These are phyloP conservation scores for Echinosophora koreensis DNA, from an alignment of 306 rosid species.

Conservation along the genomic window DNA sequence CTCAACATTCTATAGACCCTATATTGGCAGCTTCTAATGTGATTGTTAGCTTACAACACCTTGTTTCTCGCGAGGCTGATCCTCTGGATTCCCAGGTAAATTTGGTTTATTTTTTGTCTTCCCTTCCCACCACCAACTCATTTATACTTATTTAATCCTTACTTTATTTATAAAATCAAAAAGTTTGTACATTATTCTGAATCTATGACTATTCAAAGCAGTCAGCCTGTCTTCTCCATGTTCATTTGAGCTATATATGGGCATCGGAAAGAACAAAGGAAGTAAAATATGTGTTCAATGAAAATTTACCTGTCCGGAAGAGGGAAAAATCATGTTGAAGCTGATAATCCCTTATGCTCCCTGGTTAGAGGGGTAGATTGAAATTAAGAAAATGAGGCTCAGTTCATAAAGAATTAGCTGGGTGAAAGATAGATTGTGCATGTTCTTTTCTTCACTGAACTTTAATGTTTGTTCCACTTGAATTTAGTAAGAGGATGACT, in stretches of 20 bases:
- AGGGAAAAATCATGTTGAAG: too few relatives aligned
- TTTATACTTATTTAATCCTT: background rate
- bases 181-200: background rate
- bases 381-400: too few relatives aligned
- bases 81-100: conserved; percentile 80
- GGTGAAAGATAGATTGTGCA: too few relatives aligned
- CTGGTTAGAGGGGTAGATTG: too few relatives aligned
- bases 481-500: too few relatives aligned
- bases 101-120: conserved; percentile 12
- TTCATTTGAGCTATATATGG: background rate
- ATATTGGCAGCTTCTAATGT: conserved; percentile 86
- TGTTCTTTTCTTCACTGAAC: too few relatives aligned
- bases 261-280: conserved; percentile 4
- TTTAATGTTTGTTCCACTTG: too few relatives aligned
- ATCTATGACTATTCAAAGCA: background rate
- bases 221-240: background rate
- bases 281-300: background rate
- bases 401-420: too few relatives aligned
- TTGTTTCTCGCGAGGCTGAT: conserved; percentile 89
- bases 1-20: conserved; percentile 84
- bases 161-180: background rate
- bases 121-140: background rate
- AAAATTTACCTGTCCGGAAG: too few relatives aligned
- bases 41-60: conserved; percentile 81
- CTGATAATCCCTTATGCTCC: background rate